These are phyloP conservation scores for Vigna hirtella DNA, from an alignment of 306 rosid genomes.

Conservation along the genomic window DNA sequence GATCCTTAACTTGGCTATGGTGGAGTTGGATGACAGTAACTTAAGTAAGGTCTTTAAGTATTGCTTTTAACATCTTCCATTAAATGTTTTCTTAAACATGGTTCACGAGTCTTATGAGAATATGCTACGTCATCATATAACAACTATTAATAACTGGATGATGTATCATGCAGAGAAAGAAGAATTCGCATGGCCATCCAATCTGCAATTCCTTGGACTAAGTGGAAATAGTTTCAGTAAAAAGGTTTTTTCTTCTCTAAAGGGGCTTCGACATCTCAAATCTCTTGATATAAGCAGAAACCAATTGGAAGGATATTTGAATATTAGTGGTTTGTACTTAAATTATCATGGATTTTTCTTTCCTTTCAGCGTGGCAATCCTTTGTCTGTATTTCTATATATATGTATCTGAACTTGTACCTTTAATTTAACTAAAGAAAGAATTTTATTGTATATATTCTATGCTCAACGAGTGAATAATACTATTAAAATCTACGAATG, in stretches of 20 bases:
- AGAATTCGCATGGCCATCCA: neutral
- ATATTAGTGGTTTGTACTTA: neutral
- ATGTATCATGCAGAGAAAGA: neutral
- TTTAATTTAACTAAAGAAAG: neutral
- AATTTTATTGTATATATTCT: neutral
- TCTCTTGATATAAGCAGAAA: neutral
- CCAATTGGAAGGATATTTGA: conserved; percentile 8
- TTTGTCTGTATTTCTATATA: neutral
- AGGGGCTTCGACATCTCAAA: neutral
- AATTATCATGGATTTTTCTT: neutral
- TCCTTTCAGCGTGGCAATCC: neutral
- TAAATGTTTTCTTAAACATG: neutral
- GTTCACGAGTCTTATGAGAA: neutral
- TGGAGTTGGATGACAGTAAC: neutral
- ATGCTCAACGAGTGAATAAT: neutral
- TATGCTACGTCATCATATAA: neutral
- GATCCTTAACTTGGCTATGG: neutral
- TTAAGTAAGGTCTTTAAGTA: neutral
- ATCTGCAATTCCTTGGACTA: neutral
- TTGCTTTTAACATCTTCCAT: too few species aligned
- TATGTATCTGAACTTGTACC: neutral
- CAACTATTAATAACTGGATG: neutral
- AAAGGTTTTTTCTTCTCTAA: neutral
- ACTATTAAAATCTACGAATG: too few species aligned
- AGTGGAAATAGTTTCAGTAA: neutral